Conservation (phyloP, 305 asterid genomes). For the Fraxinus velutina region DNA sequence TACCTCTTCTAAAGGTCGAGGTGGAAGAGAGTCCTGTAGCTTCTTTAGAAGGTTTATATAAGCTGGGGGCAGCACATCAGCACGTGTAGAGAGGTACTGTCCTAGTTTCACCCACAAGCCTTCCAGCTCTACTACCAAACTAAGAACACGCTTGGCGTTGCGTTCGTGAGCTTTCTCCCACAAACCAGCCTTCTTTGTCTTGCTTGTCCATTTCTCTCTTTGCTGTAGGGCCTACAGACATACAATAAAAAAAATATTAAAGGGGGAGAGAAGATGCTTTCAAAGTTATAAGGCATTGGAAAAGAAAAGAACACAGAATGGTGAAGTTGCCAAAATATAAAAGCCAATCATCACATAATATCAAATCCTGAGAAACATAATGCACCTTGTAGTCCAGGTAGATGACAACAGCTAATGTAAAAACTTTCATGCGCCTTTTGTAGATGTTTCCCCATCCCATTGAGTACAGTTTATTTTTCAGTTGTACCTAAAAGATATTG, state of each 20-base stretch:
- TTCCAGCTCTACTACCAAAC: constrained; percentile 71
- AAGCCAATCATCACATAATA: constrained; percentile 20
- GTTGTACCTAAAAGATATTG: constrained; percentile 28
- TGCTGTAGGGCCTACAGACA: constrained; percentile 64
- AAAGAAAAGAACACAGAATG: constrained; percentile 20
- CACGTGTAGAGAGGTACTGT: constrained; percentile 95
- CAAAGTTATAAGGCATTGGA: constrained; percentile 18
- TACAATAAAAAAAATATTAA: constrained; percentile 17
- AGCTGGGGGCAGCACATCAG: constrained; percentile 95
- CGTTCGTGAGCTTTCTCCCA: constrained; percentile 97
- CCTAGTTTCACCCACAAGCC: constrained; percentile 99
- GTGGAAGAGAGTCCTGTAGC: constrained; percentile 96
- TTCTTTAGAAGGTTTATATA: constrained; percentile 77
- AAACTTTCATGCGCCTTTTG: constrained; percentile 81
- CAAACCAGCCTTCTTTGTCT: constrained; percentile 58
- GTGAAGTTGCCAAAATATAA: not conserved
- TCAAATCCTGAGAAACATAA: constrained; percentile 22
- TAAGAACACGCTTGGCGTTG: constrained; percentile 86
- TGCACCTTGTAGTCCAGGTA: constrained; percentile 91
- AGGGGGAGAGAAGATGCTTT: constrained; percentile 20
- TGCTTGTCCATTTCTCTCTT: constrained; percentile 75
- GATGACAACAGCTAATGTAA: constrained; percentile 67
- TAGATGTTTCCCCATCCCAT: constrained; percentile 95
- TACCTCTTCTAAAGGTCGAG: constrained; percentile 88
- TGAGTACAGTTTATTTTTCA: constrained; percentile 28